These are phyloP conservation scores for Mallotus japonicus DNA, from an alignment of 441 rosid genomes.

Conservation along the genomic window DNA sequence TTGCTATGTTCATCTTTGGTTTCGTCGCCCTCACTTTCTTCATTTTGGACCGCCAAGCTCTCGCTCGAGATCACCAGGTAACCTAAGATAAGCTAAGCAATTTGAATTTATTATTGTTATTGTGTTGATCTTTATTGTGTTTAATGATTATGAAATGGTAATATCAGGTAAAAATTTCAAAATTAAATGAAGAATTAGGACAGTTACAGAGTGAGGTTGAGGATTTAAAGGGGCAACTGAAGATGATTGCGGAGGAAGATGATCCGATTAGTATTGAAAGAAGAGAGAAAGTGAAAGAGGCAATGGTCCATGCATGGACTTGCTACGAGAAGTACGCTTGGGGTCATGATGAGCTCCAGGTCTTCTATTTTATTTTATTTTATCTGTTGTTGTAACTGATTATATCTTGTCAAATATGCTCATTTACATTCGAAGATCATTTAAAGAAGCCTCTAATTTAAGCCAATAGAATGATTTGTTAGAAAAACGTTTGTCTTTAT, in stretches of 20 bases:
- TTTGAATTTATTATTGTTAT: not conserved
- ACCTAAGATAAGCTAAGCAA: not conserved
- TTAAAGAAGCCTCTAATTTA: too few species aligned
- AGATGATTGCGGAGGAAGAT: conserved; percentile 31
- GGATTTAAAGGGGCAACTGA: conserved; percentile 1
- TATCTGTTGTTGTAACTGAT: too few species aligned
- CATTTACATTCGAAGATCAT: too few species aligned
- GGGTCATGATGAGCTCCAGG: conserved; percentile 99
- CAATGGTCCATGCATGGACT: conserved; percentile 97
- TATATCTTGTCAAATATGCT: too few species aligned
- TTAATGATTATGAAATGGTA: not conserved
- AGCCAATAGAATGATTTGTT: too few species aligned
- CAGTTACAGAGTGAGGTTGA: conserved; percentile 8
- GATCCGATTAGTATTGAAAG: conserved; percentile 61
- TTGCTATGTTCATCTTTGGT: conserved; percentile 4
- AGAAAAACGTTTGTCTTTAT: too few species aligned
- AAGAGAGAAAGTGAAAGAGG: conserved; percentile 89
- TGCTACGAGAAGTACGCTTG: conserved; percentile 95
- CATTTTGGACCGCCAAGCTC: conserved; percentile 82
- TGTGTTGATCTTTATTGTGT: not conserved
- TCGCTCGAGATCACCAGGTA: conserved; percentile 77
- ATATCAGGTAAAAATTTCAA: conserved; percentile 40
- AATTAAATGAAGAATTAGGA: conserved; percentile 8
- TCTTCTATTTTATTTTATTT: conserved; percentile 11
- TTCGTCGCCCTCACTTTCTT: conserved; percentile 31